Percentiles rank a stretch among this genome's conserved stretches.
Conservation (phyloP, 306 rosid species). For the Macrotyloma uniflorum region DNA sequence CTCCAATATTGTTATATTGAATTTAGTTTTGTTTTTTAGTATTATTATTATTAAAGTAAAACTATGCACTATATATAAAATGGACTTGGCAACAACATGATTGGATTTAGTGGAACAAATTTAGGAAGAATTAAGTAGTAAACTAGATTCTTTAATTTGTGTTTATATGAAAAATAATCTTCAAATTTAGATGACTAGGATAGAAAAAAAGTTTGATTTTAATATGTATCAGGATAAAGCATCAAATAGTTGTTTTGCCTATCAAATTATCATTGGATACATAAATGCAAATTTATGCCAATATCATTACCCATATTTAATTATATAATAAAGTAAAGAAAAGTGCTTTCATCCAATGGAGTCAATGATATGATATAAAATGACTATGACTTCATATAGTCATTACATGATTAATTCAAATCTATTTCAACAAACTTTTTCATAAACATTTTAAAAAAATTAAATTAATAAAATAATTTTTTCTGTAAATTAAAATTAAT, state of each 20-base stretch:
- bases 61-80: not conserved
- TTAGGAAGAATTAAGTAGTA: not conserved
- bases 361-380: not conserved
- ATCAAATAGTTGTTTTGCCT: not conserved
- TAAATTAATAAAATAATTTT: no score
- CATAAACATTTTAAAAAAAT: no score
- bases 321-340: no score
- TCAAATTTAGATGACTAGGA: not conserved
- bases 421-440: no score
- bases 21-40: no score
- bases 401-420: no score
- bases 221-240: not conserved
- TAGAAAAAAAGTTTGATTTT: not conserved
- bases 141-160: not conserved
- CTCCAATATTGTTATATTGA: no score
- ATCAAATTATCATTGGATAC: no score
- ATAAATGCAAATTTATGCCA: no score
- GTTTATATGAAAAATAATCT: not conserved
- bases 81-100: not conserved
- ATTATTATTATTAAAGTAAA: not conserved
- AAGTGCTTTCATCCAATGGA: not conserved
- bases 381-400: no score
- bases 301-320: no score
- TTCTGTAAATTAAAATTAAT: no score
- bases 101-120: slow-evolving; percentile 3